Conservation (phyloP, 2,329 filamentous ascomycete species). For the Decorospora gaudefroyi region DNA sequence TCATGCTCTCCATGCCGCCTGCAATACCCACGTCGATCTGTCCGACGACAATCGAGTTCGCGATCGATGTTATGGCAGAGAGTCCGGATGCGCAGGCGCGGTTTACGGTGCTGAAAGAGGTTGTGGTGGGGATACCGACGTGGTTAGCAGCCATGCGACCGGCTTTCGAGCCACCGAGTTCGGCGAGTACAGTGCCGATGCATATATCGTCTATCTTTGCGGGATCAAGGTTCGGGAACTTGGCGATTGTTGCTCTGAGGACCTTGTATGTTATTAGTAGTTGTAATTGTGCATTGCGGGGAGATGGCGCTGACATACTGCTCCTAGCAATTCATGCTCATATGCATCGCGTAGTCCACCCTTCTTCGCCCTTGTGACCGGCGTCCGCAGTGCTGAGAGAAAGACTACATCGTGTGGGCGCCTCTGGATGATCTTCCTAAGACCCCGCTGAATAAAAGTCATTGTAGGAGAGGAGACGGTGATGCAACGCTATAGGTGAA, state of each 20-base stretch:
- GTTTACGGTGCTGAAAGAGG: conserved; percentile 84
- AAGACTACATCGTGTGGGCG: conserved; percentile 81
- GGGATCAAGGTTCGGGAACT: conserved; percentile 73
- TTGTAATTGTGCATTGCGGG: conserved; percentile 48
- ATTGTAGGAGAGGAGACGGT: conserved; percentile 34
- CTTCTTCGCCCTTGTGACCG: conserved; percentile 80
- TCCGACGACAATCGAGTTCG: conserved; percentile 74
- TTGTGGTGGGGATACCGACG: conserved; percentile 72
- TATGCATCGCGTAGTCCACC: conserved; percentile 85
- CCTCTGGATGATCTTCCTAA: conserved; percentile 77
- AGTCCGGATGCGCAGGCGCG: conserved; percentile 81
- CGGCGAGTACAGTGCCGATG: conserved; percentile 86
- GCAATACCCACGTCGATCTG: conserved; percentile 75
- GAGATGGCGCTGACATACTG: conserved; percentile 48
- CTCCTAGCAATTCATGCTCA: conserved; percentile 82
- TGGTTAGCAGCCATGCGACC: conserved; percentile 90
- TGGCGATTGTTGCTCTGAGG: conserved; percentile 69
- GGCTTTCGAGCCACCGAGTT: conserved; percentile 88
- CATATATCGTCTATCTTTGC: conserved; percentile 76
- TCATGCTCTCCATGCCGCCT: conserved; percentile 97
- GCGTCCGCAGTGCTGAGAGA: conserved; percentile 86
- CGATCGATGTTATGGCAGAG: conserved; percentile 74
- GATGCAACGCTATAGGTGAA: conserved; percentile 21
- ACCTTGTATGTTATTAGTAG: conserved; percentile 44
- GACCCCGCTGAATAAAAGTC: conserved; percentile 62